Percentiles rank a stretch among this genome's conserved stretches.
Conservation (phyloP, 1,284 basidiomycete species). For the Tilletia caries region DNA sequence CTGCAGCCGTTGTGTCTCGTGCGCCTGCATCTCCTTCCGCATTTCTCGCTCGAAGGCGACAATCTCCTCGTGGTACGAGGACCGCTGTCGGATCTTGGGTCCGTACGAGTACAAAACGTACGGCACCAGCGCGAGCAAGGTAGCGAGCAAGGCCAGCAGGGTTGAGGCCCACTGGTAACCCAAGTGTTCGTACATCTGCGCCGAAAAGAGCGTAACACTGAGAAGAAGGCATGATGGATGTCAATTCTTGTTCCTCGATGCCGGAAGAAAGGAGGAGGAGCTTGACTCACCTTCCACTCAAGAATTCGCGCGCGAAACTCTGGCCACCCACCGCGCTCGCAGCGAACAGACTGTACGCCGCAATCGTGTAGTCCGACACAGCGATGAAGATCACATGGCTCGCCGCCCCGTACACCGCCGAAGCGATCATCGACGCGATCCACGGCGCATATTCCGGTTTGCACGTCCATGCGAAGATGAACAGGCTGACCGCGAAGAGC, state of each 20-base stretch:
- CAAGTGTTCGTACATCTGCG: slow-evolving; percentile 31
- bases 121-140: slow-evolving; percentile 35
- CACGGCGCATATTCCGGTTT: slow-evolving; percentile 27
- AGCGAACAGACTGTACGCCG: slow-evolving; percentile 35
- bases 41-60: slow-evolving; percentile 25
- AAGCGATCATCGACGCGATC: slow-evolving; percentile 36
- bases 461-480: slow-evolving; percentile 44
- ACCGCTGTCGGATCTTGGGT: slow-evolving; percentile 30
- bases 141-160: slow-evolving; percentile 34
- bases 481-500: slow-evolving; percentile 32
- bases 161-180: slow-evolving; percentile 25
- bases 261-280: not conserved
- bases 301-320: slow-evolving; percentile 34
- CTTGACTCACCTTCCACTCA: slow-evolving; percentile 23
- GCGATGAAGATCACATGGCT: slow-evolving; percentile 43
- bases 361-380: slow-evolving; percentile 41
- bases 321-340: slow-evolving; percentile 41
- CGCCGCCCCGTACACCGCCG: slow-evolving; percentile 32
- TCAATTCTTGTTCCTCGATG: not conserved
- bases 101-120: slow-evolving; percentile 37
- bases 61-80: slow-evolving; percentile 36
- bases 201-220: slow-evolving; percentile 30
- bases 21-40: not conserved
- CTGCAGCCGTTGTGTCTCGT: slow-evolving; percentile 13
- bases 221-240: not conserved